Conservation (phyloP, 192 early-diverging fungal genomes). For the Podila clonocystis region DNA sequence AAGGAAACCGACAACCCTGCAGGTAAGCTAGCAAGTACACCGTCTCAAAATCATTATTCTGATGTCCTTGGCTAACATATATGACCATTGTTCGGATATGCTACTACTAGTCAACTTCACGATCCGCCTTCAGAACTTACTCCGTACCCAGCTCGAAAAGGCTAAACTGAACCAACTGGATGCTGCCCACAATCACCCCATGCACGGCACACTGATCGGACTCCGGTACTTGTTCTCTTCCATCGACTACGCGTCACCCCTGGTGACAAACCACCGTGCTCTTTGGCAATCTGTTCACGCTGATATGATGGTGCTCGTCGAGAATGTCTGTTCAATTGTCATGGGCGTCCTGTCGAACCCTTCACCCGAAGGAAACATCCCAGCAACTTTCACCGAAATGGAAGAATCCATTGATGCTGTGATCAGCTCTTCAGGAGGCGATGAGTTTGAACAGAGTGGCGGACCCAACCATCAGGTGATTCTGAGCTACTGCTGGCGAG, state of each 20-base stretch:
- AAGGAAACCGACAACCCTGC: slow-evolving; percentile 29
- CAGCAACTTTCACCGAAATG: slow-evolving; percentile 79
- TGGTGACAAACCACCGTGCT: slow-evolving; percentile 53
- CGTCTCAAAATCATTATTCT: not conserved
- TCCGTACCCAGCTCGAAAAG: slow-evolving; percentile 58
- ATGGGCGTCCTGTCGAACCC: slow-evolving; percentile 78
- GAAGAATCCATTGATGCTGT: slow-evolving; percentile 66
- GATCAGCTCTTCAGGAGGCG: slow-evolving; percentile 51
- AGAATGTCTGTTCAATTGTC: slow-evolving; percentile 66
- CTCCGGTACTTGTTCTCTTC: slow-evolving; percentile 71
- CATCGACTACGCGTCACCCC: slow-evolving; percentile 60
- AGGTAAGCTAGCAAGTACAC: slow-evolving; percentile 9
- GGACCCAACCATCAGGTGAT: slow-evolving; percentile 86
- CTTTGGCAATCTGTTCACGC: slow-evolving; percentile 64
- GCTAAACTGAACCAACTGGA: slow-evolving; percentile 59
- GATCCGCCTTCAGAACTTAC: slow-evolving; percentile 57
- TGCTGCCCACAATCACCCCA: slow-evolving; percentile 62
- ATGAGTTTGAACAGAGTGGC: slow-evolving; percentile 51
- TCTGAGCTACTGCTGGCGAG: slow-evolving; percentile 91
- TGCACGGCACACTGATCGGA: slow-evolving; percentile 65
- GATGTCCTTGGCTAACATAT: not conserved
- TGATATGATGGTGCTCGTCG: slow-evolving; percentile 58
- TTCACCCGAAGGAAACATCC: slow-evolving; percentile 92
- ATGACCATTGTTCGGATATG: not conserved
- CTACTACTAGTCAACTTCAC: slow-evolving; percentile 59